These are phyloP conservation scores for Phellopilus nigrolimitatus DNA, from an alignment of 1,284 basidiomycete genomes.

Conservation along the genomic window DNA sequence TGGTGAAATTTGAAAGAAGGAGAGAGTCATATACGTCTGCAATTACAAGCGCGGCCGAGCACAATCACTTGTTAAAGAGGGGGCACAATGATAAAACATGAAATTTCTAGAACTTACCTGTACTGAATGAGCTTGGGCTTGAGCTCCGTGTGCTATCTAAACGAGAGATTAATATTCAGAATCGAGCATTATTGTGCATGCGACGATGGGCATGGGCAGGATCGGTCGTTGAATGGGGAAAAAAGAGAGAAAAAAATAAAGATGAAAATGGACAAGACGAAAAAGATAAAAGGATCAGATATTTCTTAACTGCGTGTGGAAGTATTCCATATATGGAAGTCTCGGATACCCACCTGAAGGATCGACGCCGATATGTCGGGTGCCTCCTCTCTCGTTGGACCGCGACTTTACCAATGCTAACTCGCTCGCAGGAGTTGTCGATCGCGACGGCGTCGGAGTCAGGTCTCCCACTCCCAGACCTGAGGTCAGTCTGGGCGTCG, in stretches of 20 bases:
- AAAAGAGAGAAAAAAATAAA: conserved; percentile 9
- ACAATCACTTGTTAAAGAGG: no score
- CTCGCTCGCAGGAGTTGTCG: conserved; percentile 10
- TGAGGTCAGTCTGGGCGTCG: conserved; percentile 1
- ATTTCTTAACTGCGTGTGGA: no score
- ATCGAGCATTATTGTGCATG: background rate
- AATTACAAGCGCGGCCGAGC: no score
- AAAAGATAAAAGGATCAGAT: no score
- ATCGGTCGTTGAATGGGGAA: conserved; percentile 10
- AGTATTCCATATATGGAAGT: background rate
- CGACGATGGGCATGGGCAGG: conserved; percentile 10
- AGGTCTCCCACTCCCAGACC: conserved; percentile 2
- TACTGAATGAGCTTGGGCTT: background rate
- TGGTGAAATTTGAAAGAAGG: conserved; percentile 1
- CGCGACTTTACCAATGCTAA: background rate
- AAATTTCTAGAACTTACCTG: conserved; percentile 1
- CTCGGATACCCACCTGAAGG: background rate
- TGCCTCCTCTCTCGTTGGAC: background rate
- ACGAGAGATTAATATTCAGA: conserved; percentile 1
- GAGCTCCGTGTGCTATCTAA: background rate
- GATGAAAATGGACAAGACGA: conserved; percentile 15
- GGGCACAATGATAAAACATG: background rate
- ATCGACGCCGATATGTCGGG: background rate
- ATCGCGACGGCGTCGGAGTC: conserved; percentile 16
- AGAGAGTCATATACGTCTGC: conserved; percentile 15